Base-by-base conservation (phyloP, 2,329 filamentous ascomycete species). In the Pseudohalonectria lignicola region DNA sequence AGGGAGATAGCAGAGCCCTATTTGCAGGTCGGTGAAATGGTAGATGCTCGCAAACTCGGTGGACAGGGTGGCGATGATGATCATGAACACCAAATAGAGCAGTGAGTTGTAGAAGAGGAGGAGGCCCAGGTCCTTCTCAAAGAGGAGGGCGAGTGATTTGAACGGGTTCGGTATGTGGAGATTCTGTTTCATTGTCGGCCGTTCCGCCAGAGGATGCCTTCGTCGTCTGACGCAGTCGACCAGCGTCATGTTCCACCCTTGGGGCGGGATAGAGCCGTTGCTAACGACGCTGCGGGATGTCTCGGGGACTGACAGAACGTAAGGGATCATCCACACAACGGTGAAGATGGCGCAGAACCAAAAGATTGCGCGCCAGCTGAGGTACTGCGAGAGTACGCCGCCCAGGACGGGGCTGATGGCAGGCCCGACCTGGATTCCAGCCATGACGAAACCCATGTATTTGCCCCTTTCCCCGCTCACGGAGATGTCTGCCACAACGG, bases 401-500 rank as follows among this genome's bases (percentile, higher is more conserved):
- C 81, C 79, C 4, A 84, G 59, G 1, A 81, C 66, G 0, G 80
- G 78, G 0, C 74, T 68, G 4, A 76, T 39, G 1, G 71, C 59
- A 3, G 70, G 68, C 0, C 68, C 70, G 21, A 82, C 50, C 4
- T 78, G 74, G 39, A 71, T 62, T 13, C 71, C 76, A 4, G 66
- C 66, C 23, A 68, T 71, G n/a, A 78, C 73, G 42, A 78, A 70
- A 36, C 75, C 82, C 62, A 88, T 79, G 50, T 83, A 88, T 40
- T 69, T 73, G 3, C 84, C 85, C 47, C 85, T 65, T 53, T 90
- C 81, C 0, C 73, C 68, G 33, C 71, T 76, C 0, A 79, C 76
- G 0, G 78, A 69, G 5, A 87, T 68, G 48, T 92, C 85, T 1
- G 80, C 78, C 12, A 88, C 72, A 2, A 86, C 75, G 2, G 77